A percentile compares a stretch with the other conserved stretches of the same genome.
phyloP scores from a whole-genome alignment of 768 basidiomycete species.

The Neoboletus brunneissimus region DNA sequence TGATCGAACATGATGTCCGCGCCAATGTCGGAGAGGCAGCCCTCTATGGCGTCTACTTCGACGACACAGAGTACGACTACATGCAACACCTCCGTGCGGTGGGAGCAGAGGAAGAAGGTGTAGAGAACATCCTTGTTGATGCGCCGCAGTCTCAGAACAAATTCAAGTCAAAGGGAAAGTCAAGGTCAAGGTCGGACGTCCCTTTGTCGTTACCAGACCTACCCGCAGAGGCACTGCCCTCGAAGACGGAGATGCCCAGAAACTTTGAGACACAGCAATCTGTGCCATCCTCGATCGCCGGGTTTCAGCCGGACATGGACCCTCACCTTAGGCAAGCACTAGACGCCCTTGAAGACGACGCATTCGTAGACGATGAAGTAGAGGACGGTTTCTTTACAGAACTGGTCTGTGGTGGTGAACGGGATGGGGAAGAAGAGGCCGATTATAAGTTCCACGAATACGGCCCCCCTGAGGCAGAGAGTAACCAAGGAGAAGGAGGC shows the following conservation, averaged over 20 bases:
- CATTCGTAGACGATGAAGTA: conserved; percentile 77
- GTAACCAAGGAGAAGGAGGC: conserved; percentile 25
- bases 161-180: conserved; percentile 27
- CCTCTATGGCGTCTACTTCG: conserved; percentile 87
- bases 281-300: conserved; percentile 78
- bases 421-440: conserved; percentile 54
- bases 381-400: conserved; percentile 77
- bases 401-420: conserved; percentile 70
- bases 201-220: conserved; percentile 51
- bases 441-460: conserved; percentile 68
- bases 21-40: conserved; percentile 82
- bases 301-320: conserved; percentile 95
- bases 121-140: conserved; percentile 78
- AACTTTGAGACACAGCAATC: conserved; percentile 75
- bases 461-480: conserved; percentile 21
- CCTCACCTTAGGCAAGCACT: conserved; percentile 89
- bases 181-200: conserved; percentile 38
- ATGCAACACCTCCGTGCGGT: conserved; percentile 91
- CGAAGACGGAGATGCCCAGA: conserved; percentile 66
- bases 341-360: conserved; percentile 94
- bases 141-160: conserved; percentile 51
- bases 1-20: conserved; percentile 45
- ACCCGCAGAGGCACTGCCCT: conserved; percentile 71
- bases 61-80: conserved; percentile 97
- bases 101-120: conserved; percentile 74